Evolutionary conservation across 257 asterid genomes (phyloP).

Genomic region (Capsicum rhomboideum): DNA sequence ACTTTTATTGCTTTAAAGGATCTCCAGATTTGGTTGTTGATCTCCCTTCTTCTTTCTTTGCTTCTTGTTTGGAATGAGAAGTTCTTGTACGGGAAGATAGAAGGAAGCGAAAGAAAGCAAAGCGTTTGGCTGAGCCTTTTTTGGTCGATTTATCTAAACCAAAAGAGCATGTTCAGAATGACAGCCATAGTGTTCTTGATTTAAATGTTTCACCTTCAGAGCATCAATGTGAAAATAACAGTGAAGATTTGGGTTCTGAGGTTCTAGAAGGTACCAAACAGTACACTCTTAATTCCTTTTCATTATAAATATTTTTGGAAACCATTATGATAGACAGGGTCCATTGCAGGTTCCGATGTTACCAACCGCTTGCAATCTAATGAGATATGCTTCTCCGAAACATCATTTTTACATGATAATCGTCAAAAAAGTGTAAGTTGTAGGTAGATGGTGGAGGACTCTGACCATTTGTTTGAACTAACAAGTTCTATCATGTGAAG

Average conservation of each 20-base stretch:
- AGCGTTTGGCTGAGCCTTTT: conserved; percentile 44
- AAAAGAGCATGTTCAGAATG: conserved; percentile 3
- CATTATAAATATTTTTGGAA: background rate
- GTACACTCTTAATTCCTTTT: background rate
- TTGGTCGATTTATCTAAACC: conserved; percentile 24
- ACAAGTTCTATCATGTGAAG: background rate
- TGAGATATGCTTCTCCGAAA: conserved; percentile 23
- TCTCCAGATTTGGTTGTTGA: background rate
- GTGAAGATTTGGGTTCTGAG: conserved; percentile 29
- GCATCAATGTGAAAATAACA: conserved; percentile 19
- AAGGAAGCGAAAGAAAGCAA: conserved; percentile 36
- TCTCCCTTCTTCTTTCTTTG: conserved; percentile 6
- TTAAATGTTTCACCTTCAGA: conserved; percentile 9
- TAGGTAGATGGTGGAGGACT: conserved; percentile 20
- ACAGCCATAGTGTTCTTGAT: conserved; percentile 10
- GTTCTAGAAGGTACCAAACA: conserved; percentile 40
- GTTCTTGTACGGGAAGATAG: conserved; percentile 34
- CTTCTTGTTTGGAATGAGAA: conserved; percentile 15
- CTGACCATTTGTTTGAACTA: background rate
- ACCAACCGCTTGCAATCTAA: conserved; percentile 19
- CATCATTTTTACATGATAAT: conserved; percentile 37
- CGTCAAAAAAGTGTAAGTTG: conserved; percentile 43
- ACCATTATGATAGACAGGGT: background rate
- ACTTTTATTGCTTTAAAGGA: background rate
- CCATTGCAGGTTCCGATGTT: conserved; percentile 34